These are phyloP conservation scores for Cyphellophora europaea DNA, from an alignment of 2,329 filamentous ascomycete species.

Conservation along the genomic window DNA sequence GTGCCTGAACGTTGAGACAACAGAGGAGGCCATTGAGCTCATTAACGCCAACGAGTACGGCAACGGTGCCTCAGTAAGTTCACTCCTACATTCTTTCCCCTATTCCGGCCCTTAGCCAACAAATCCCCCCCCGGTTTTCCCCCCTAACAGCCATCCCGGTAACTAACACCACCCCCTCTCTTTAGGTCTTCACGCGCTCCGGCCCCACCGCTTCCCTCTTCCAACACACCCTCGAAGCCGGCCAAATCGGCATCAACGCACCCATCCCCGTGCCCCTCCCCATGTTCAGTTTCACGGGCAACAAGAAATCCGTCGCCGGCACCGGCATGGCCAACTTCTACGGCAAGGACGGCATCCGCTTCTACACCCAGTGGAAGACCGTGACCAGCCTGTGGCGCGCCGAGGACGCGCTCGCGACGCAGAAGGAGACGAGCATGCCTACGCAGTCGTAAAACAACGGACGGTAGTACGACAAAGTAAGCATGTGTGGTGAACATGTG, in stretches of 20 bases:
- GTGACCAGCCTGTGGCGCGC: constrained; percentile 86
- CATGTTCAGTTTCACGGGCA: constrained; percentile 58
- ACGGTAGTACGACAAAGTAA: too few species aligned
- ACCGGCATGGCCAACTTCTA: constrained; percentile 93
- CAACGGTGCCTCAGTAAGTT: constrained; percentile 43
- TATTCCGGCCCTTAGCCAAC: neutral
- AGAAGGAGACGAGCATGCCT: constrained; percentile 85
- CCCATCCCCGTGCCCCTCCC: constrained; percentile 54
- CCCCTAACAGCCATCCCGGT: constrained; percentile 30
- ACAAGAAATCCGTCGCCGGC: constrained; percentile 86
- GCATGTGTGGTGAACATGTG: too few species aligned
- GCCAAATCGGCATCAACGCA: constrained; percentile 59
- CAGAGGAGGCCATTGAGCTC: constrained; percentile 53
- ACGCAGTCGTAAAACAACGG: constrained; percentile 46
- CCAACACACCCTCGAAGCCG: constrained; percentile 57
- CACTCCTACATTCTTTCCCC: too few species aligned
- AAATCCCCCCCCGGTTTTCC: neutral
- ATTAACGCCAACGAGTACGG: constrained; percentile 61
- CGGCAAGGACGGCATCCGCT: constrained; percentile 81
- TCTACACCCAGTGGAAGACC: constrained; percentile 97
- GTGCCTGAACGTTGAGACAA: constrained; percentile 49
- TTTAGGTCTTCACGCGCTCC: constrained; percentile 52
- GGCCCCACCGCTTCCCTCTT: constrained; percentile 52
- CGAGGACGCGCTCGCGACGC: constrained; percentile 74
- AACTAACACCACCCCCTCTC: too few species aligned